Evolutionary conservation across 2,329 filamentous ascomycete genomes (phyloP), one percentile per base, ranked within the genome.

Genomic region (Trichoderma aggressivum): DNA sequence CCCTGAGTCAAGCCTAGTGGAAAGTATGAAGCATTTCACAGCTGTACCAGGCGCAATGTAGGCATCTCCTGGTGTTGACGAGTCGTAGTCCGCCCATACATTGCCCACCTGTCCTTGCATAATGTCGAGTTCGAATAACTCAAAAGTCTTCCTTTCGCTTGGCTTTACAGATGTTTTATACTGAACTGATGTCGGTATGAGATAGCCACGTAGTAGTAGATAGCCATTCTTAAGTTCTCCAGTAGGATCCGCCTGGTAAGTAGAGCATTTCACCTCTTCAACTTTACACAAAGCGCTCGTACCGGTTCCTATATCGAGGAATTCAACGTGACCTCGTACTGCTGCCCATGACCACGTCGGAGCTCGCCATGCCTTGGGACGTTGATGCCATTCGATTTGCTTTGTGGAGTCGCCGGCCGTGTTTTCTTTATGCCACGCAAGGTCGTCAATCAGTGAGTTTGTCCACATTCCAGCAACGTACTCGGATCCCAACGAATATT

Each of bases 341-440:
- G 73, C 66, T 16, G 70, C 72, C 73, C 73, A 74, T 11, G 72
- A 74, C 73, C 73, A 74, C n/a, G 69, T 68, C 14, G 73, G 73
- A n/a, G 73, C 72, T 71, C 70, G 66, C 69, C 70, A 74, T 36
- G 30, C 26, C 28, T 26, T 14, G 2, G 70, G 71, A 7, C 71
- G 53, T 26, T 47, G n/a, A 7, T 36, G 11, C 72, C 70, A 64
- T 30, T 30, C 28, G 16, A 14, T 11, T 34, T 21, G 14, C 16
- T 47, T 24, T 18, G 34, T 30, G 8, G 21, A 39, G n/a, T 4
- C 12, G 10, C 36, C 32, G 1, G 43, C 5, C 1, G 18, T 16
- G 16, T 14, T 18, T 21, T 60, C 64, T 55, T 68, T 61, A 30
- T 73, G 28, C 74, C 73, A 74, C 10, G 71, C 34, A 7, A 75